Percentiles rank a stretch among this genome's conserved stretches.
Evolutionary conservation across 305 asterid species (phyloP).

Genomic region (Rubia tinctorum): DNA sequence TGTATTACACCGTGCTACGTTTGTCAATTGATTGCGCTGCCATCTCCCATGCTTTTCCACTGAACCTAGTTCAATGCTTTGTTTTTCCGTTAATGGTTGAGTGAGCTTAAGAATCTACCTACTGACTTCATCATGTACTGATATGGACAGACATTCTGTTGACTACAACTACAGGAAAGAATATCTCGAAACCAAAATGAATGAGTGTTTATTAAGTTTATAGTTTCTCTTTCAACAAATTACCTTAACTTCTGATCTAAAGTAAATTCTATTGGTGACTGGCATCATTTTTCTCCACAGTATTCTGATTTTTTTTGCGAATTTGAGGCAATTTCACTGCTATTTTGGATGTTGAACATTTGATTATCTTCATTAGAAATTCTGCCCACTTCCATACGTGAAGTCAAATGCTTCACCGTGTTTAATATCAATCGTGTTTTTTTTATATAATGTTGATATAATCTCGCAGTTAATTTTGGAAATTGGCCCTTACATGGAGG

Average conservation of each 20-base stretch:
- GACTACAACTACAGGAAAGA: not conserved
- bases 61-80: not conserved
- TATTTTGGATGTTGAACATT: not conserved
- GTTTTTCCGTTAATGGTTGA: not conserved
- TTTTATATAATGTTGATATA: not conserved
- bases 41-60: not conserved
- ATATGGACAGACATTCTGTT: not conserved
- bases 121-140: not conserved
- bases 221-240: not conserved
- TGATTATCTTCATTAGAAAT: too few relatives aligned
- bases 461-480: constrained; percentile 73
- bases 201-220: not conserved
- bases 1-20: not conserved
- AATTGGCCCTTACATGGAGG: constrained; percentile 87
- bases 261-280: not conserved
- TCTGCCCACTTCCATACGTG: not conserved
- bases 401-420: not conserved
- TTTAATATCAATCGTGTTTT: not conserved
- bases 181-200: not conserved
- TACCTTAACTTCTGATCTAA: not conserved
- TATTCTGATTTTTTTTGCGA: too few relatives aligned
- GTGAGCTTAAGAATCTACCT: not conserved
- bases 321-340: not conserved
- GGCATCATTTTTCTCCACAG: not conserved
- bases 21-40: not conserved